A percentile compares a stretch with the other conserved stretches of the same genome.
These are phyloP conservation scores for Paramyrothecium roridum DNA, from an alignment of 2,329 filamentous ascomycete species.

Conservation along the genomic window DNA sequence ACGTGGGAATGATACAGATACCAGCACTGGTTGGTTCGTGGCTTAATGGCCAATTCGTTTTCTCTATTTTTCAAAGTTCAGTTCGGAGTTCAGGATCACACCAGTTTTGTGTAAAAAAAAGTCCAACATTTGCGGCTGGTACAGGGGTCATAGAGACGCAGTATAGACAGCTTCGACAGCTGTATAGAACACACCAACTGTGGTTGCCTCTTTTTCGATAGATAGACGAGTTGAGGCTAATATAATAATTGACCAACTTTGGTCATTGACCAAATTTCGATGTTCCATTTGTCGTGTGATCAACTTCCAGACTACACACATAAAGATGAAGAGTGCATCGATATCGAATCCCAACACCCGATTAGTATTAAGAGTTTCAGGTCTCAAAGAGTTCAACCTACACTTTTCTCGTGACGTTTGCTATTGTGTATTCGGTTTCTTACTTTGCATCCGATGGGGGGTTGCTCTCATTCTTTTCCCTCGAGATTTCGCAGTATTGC, in stretches of 20 bases:
- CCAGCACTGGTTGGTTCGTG: neutral
- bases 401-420: too few relatives aligned
- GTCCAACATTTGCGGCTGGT: neutral
- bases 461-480: too few relatives aligned
- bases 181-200: neutral
- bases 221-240: neutral
- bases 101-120: neutral
- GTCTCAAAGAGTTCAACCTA: too few relatives aligned
- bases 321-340: too few relatives aligned
- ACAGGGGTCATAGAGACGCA: neutral
- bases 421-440: too few relatives aligned
- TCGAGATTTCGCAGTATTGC: too few relatives aligned
- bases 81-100: conserved; percentile 8
- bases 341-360: too few relatives aligned
- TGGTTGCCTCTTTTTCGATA: neutral
- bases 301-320: too few relatives aligned
- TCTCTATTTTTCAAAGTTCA: conserved; percentile 1
- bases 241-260: neutral
- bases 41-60: neutral
- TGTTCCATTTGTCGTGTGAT: neutral
- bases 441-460: too few relatives aligned
- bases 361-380: too few relatives aligned
- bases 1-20: neutral
- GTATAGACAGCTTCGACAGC: neutral
- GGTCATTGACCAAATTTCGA: neutral